Evolutionary conservation across 1,284 basidiomycete genomes (phyloP), one percentile per base, ranked within the genome.

Genomic region (Ustilago lituana): DNA sequence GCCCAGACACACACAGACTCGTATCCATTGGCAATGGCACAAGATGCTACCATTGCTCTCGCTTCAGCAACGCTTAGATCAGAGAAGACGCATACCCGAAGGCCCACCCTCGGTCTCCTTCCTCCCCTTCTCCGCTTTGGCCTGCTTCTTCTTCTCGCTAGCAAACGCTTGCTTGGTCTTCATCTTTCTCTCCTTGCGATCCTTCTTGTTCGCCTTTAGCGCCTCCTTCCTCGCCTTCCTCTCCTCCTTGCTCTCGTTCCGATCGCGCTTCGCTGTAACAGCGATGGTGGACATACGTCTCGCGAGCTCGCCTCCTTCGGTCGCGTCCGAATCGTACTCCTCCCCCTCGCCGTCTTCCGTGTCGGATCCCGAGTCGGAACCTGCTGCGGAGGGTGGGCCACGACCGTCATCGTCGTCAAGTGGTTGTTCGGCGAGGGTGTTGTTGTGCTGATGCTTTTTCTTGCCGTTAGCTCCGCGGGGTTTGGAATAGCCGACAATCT

Each of bases 171-270:
- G 51, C 36, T 78, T 78, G 11, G 63, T 75, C 35, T 71, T 63
- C 20, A 69, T 48, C 59, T 77, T 79, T 9, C 67, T 55, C 19
- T 65, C 48, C 27, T 76, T 71, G 15, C 78, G 60, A 23, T 53
- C 52, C 65, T 77, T 70, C 49, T 80, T 80, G 49, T 57, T 58
- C 22, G 86, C 87, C 83, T 97, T 98, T 32, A 93, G 88, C 1
- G 89, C 89, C n/a, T 88, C 86, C 83, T 98, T 99, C 19, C 96
- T 88, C 0, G 88, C 88, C 77, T 89, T 93, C 83, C 92, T 93
- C 40, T 92, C 93, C 72, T 94, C 93, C 55, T 88, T 88, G 3
- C 88, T 87, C 83, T 99, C 96, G 65, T 76, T 76, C 9, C 68
- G 48, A 37, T 74, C 63, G 4, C 76, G 64, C 40, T 66, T 71